A percentile compares a stretch with the other conserved stretches of the same genome.
phyloP scores from a whole-genome alignment of 306 rosid genomes.

The Chamaecrista fasciculata region DNA sequence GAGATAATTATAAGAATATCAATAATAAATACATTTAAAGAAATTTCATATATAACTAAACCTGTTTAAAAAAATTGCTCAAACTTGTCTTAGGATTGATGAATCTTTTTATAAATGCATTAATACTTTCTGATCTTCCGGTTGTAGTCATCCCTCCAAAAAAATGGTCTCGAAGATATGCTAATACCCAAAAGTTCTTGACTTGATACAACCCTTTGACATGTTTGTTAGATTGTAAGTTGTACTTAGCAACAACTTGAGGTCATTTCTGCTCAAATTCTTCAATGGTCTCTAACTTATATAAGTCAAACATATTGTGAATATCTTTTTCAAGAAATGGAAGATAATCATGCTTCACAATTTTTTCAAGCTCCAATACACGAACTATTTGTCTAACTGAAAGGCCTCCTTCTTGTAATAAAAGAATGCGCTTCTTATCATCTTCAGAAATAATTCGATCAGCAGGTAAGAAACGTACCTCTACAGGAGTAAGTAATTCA shows the following conservation, averaged over 20 bases:
- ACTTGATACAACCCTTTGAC: too few species aligned
- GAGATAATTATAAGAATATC: too few species aligned
- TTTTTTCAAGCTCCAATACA: constrained; percentile 1
- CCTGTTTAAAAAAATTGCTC: neutral
- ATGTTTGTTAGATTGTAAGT: constrained; percentile 4
- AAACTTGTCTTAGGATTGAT: constrained; percentile 1
- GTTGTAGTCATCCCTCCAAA: constrained; percentile 10
- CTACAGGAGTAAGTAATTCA: neutral
- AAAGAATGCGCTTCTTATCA: too few species aligned
- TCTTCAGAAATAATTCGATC: neutral
- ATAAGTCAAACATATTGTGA: neutral
- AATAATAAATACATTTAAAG: too few species aligned
- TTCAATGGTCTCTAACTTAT: neutral
- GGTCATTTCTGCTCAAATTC: constrained; percentile 1
- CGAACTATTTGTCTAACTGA: neutral
- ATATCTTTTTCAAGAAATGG: neutral
- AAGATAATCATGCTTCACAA: constrained; percentile 2
- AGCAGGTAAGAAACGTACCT: neutral
- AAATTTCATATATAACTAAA: neutral
- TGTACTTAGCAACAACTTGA: neutral
- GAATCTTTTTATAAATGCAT: constrained; percentile 14
- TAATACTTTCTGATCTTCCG: neutral
- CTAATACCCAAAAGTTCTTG: neutral
- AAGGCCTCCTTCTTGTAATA: neutral
- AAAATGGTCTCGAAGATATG: constrained; percentile 13